phyloP scores from a whole-genome alignment of 495 filamentous ascomycete genomes.

The Pyrenula massariospora region DNA sequence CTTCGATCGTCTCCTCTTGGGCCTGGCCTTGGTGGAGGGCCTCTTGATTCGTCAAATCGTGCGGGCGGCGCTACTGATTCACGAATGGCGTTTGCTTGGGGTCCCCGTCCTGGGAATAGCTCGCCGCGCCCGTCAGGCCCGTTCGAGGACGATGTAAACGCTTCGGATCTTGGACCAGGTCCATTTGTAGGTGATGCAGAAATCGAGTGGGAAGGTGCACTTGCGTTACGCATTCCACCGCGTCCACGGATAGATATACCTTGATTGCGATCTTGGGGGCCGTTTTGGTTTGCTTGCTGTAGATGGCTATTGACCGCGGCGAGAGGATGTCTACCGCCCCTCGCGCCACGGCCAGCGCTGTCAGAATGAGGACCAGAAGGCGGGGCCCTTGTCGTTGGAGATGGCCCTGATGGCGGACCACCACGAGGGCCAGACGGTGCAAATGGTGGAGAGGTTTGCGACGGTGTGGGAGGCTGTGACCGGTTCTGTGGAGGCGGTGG shows the following conservation, averaged over 20 bases:
- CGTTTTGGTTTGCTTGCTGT: conserved; percentile 21
- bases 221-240: conserved; percentile 23
- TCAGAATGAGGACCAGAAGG: conserved; percentile 15
- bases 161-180: conserved; percentile 13
- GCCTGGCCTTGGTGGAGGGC: background rate
- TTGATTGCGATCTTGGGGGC: conserved; percentile 19
- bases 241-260: conserved; percentile 26
- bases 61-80: background rate
- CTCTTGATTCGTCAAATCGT: background rate
- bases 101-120: conserved; percentile 8
- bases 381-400: conserved; percentile 16
- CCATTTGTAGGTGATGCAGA: conserved; percentile 16
- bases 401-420: conserved; percentile 14
- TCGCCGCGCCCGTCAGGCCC: conserved; percentile 12
- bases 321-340: conserved; percentile 27
- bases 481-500: conserved; percentile 9
- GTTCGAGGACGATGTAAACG: background rate
- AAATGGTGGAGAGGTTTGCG: conserved; percentile 7
- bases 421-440: conserved; percentile 30
- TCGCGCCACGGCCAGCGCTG: conserved; percentile 24
- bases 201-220: conserved; percentile 11
- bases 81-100: background rate
- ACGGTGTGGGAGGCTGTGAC: conserved; percentile 13
- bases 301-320: conserved; percentile 31
- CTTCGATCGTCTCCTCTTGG: background rate